Conservation (phyloP, 176 grass and related monocot genomes). For the bread wheat (Triticum aestivum) region DNA sequence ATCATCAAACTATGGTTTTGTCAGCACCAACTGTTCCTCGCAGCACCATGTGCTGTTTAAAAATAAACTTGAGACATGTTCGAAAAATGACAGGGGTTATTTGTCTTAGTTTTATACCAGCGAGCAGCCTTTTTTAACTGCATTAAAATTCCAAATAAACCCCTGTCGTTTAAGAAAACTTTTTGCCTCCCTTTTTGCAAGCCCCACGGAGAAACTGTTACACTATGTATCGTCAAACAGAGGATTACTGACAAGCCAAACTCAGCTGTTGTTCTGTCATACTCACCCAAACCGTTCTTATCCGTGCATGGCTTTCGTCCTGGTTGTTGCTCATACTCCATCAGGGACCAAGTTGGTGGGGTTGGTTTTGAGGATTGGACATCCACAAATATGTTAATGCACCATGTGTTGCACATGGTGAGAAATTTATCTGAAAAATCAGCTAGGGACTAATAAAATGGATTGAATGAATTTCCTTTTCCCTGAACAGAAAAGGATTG, state of each 20-base stretch:
- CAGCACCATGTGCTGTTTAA: too few species aligned
- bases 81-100: not conserved
- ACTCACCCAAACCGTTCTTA: not conserved
- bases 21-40: not conserved
- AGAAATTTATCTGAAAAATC: not conserved
- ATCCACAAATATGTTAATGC: not conserved
- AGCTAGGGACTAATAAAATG: too few species aligned
- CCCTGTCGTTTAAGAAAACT: not conserved
- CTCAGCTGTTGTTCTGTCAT: not conserved
- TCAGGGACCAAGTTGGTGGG: not conserved
- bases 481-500: not conserved
- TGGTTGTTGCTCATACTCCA: not conserved
- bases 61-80: not conserved
- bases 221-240: not conserved
- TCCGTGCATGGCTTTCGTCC: not conserved
- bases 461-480: too few species aligned
- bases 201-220: not conserved
- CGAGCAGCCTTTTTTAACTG: not conserved
- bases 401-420: not conserved
- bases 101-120: not conserved
- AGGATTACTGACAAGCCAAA: not conserved
- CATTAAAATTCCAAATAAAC: not conserved
- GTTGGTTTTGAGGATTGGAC: not conserved
- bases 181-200: not conserved
- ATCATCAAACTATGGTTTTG: not conserved